Conservation (phyloP, 495 filamentous ascomycete genomes). For the Cenococcum geophilum region DNA sequence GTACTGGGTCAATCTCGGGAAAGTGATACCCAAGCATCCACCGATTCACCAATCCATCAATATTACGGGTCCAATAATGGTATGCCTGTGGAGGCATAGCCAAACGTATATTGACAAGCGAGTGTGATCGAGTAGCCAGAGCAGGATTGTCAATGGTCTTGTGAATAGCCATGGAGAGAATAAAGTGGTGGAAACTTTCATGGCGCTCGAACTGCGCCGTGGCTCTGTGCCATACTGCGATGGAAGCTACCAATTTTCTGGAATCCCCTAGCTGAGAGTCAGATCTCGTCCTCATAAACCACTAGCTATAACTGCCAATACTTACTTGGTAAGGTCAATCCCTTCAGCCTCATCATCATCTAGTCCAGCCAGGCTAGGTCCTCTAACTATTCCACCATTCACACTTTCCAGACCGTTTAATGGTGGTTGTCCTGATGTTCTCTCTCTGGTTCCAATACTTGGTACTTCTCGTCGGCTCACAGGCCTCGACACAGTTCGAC, state of each 20-base stretch:
- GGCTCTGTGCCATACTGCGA: conserved; percentile 32
- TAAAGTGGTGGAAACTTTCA: neutral
- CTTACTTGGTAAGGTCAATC: conserved; percentile 63
- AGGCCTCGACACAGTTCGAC: conserved; percentile 29
- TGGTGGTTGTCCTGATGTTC: conserved; percentile 14
- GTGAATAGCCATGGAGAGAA: neutral
- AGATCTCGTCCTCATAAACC: conserved; percentile 29
- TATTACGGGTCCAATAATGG: too few relatives aligned
- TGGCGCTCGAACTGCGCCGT: neutral
- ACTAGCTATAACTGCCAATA: neutral
- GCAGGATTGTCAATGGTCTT: neutral
- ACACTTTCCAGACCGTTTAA: conserved; percentile 10
- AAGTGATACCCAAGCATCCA: neutral
- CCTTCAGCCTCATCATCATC: conserved; percentile 53
- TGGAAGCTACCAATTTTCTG: conserved; percentile 66
- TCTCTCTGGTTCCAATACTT: conserved; percentile 1
- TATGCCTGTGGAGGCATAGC: too few relatives aligned
- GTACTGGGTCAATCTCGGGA: neutral
- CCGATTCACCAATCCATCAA: neutral
- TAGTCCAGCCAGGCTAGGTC: conserved; percentile 32
- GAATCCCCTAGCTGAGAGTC: conserved; percentile 51
- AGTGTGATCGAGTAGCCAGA: too few relatives aligned
- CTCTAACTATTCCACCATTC: conserved; percentile 24
- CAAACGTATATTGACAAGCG: too few relatives aligned
- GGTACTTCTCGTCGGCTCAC: conserved; percentile 23